Evolutionary conservation across 306 rosid species (phyloP), one percentile per base, ranked within the genome.

Genomic region (Trifolium fragiferum): DNA sequence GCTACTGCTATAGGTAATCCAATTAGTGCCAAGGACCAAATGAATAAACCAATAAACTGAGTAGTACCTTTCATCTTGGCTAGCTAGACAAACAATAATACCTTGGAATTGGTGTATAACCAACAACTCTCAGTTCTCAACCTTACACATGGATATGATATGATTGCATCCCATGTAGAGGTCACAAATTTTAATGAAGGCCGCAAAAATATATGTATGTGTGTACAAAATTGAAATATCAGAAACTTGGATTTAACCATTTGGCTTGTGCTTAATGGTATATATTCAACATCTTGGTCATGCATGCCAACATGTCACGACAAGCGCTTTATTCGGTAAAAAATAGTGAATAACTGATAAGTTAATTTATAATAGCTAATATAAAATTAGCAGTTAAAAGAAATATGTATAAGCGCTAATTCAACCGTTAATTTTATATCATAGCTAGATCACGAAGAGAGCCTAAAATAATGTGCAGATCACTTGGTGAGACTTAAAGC

Each of bases 11-110:
- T 30, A 63, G 32, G 41, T 40, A 65, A 76, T 79, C 66, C 75
- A 76, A 72, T 6, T 44, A 21, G 21, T 41, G 38, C 0, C 6
- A 15, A 15, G 74, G 78, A 46, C 86, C 86, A 78, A 78, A n/a
- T 58, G 55, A 76, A 70, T 65, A 21, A 67, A 71, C 37, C 60
- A 6, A 16, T 38, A 60, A 4, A 72, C 10, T 76, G 74, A 60
- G 13, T 41, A 8, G 59, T 76, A 23, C 62, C 79, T 74, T 25
- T 73, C 61, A 51, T 27, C 40, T 37, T 44, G 9, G 64, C 66
- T 66, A 53, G 8, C 69, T 66, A 53, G 8, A 68, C 77, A 49
- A 1, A 23, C 37, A 49, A 40, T 3, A 47, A 58, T 50, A 25
- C 33, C 47, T 37, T 23, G 57, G 12, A 30, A 30, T 46, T 13